Evolutionary conservation across 2,329 filamentous ascomycete species (phyloP), one percentile per base, ranked within the genome.

Genomic region (Pseudogymnoascus sp.): DNA sequence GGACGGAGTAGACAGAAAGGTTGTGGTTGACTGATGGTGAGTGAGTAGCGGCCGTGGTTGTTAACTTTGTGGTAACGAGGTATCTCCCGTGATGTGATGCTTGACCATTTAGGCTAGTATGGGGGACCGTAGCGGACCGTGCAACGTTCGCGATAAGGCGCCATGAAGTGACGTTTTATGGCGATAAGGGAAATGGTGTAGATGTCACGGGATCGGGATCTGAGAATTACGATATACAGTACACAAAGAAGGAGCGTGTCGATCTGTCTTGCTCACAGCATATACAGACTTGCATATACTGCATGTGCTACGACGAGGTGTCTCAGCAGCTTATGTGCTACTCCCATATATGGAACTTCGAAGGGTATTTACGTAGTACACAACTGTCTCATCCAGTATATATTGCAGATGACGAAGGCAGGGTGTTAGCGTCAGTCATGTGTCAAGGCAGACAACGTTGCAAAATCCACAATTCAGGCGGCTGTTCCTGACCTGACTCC

Each of bases 91-190:
- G 50, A 56, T 56, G 50, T 56, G 29, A 56, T 56, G 50, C n/a
- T 56, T 35, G 29, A 33, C 50, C 16, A 56, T 56, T 56, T 21
- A 56, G 50, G 50, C 5, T 56, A 33, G 50, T 56, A 33, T 56
- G 50, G 50, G 50, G 29, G 10, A 56, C 50, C 50, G 50, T 56
- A 56, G 50, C 29, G 29, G 50, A 56, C 50, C 50, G 50, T 19
- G 19, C 29, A 19, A 56, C 50, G 50, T 56, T 56, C 50, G 50
- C 50, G 50, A 56, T 56, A 56, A 56, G 50, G 16, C 50, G 50
- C 50, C 50, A 56, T 56, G 50, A 16, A 56, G 50, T 56, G 50
- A 56, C 50, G 50, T 56, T 56, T 56, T 56, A 56, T 56, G 16
- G 29, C 50, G 50, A 56, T 56, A 56, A 56, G 50, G 50, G 29